Conservation (phyloP, 176 grass and related monocot genomes). For the Avena insularis region DNA sequence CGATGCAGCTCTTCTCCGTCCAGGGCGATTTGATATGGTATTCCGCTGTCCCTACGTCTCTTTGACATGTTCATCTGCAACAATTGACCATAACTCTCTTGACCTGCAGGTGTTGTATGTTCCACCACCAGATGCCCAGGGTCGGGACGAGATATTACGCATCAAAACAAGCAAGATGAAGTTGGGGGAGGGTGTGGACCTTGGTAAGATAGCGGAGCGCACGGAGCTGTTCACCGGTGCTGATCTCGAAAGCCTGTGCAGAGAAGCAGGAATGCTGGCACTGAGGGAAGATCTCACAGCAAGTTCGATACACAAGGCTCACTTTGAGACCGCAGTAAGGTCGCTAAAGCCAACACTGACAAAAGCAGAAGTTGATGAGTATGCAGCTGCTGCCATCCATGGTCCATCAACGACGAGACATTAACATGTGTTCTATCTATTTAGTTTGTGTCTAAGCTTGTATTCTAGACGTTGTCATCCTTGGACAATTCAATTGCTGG, state of each 20-base stretch:
- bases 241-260: slow-evolving; percentile 82
- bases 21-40: slow-evolving; percentile 86
- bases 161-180: slow-evolving; percentile 85
- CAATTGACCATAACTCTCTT: slow-evolving; percentile 19
- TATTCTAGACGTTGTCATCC: background rate
- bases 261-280: slow-evolving; percentile 79
- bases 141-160: slow-evolving; percentile 61
- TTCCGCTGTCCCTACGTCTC: background rate
- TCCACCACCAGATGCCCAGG: slow-evolving; percentile 69
- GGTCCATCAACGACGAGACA: slow-evolving; percentile 38
- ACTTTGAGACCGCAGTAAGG: slow-evolving; percentile 64
- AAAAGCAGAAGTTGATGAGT: slow-evolving; percentile 65
- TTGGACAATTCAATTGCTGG: background rate
- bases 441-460: background rate
- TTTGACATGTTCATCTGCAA: slow-evolving; percentile 4
- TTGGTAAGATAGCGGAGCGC: slow-evolving; percentile 54
- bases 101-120: slow-evolving; percentile 76
- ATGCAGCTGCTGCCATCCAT: slow-evolving; percentile 50
- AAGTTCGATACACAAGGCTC: slow-evolving; percentile 35
- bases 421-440: background rate
- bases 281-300: slow-evolving; percentile 69
- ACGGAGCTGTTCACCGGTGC: slow-evolving; percentile 83
- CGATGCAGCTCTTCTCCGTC: slow-evolving; percentile 85
- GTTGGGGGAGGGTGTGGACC: slow-evolving; percentile 73
- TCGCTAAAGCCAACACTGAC: slow-evolving; percentile 66